Evolutionary conservation across 1,284 basidiomycete genomes (phyloP).

Genomic region (Cryptococcus sp.): DNA sequence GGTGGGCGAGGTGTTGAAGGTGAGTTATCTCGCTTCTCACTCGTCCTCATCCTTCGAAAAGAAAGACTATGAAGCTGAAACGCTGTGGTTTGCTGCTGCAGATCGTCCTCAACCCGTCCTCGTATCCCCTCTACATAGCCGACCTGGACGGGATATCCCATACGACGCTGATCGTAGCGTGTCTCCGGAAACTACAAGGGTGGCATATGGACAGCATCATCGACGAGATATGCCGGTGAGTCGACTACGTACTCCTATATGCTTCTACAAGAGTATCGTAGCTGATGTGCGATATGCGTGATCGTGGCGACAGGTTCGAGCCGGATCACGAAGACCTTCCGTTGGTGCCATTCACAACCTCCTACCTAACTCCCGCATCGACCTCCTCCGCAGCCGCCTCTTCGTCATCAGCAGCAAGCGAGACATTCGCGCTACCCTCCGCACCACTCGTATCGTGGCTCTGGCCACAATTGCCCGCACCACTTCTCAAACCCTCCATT

Average conservation of each 20-base stretch:
- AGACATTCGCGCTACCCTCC: constrained; percentile 32
- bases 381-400: constrained; percentile 20
- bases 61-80: not conserved
- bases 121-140: constrained; percentile 48
- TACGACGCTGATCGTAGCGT: constrained; percentile 45
- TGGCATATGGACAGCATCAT: constrained; percentile 46
- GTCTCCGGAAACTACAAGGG: constrained; percentile 48
- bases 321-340: constrained; percentile 48
- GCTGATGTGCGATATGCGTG: not conserved
- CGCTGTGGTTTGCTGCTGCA: constrained; percentile 11
- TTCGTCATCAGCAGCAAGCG: constrained; percentile 14
- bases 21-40: constrained; percentile 11
- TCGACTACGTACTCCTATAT: too few species aligned
- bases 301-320: constrained; percentile 32
- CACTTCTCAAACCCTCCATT: not conserved
- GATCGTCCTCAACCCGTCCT: constrained; percentile 38
- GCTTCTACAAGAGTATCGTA: too few species aligned
- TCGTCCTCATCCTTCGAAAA: not conserved
- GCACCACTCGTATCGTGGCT: constrained; percentile 47
- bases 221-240: constrained; percentile 44
- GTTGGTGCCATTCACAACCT: constrained; percentile 39
- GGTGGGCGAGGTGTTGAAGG: constrained; percentile 44
- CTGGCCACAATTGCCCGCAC: constrained; percentile 31
- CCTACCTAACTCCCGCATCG: constrained; percentile 31
- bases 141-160: constrained; percentile 49